These are phyloP conservation scores for Cercospora zeina DNA, from an alignment of 2,329 filamentous ascomycete species.

Conservation along the genomic window DNA sequence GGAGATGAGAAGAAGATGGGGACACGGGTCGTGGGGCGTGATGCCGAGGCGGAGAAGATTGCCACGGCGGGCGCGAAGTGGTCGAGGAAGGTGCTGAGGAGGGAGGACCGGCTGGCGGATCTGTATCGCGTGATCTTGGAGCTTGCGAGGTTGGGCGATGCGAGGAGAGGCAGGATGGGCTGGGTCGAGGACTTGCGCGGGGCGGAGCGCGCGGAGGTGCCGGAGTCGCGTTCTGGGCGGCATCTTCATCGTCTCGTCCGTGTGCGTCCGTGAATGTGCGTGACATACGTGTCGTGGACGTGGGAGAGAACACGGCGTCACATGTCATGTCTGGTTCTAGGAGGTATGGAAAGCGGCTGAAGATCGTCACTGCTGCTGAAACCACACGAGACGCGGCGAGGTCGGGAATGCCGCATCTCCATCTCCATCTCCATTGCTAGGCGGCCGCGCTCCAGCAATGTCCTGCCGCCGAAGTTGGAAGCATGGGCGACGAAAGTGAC, in stretches of 20 bases:
- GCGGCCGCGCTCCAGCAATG: conserved; percentile 6
- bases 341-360: no score
- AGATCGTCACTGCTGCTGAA: conserved; percentile 1
- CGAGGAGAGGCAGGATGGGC: neutral
- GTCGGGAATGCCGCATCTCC: no score
- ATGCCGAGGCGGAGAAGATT: neutral
- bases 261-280: no score
- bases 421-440: neutral
- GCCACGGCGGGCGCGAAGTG: neutral
- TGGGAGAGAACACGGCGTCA: neutral
- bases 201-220: neutral
- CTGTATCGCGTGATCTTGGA: neutral
- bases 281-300: no score
- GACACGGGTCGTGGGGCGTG: neutral
- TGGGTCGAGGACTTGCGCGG: neutral
- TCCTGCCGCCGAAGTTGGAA: conserved; percentile 26
- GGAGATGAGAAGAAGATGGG: neutral
- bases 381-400: neutral
- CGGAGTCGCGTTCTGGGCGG: neutral
- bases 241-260: neutral
- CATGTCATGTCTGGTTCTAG: no score
- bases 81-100: neutral
- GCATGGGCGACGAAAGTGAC: conserved; percentile 61
- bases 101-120: neutral
- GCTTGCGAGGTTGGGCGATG: neutral